Conservation (phyloP, 768 basidiomycete genomes). For the Paxillus rubicundulus region DNA sequence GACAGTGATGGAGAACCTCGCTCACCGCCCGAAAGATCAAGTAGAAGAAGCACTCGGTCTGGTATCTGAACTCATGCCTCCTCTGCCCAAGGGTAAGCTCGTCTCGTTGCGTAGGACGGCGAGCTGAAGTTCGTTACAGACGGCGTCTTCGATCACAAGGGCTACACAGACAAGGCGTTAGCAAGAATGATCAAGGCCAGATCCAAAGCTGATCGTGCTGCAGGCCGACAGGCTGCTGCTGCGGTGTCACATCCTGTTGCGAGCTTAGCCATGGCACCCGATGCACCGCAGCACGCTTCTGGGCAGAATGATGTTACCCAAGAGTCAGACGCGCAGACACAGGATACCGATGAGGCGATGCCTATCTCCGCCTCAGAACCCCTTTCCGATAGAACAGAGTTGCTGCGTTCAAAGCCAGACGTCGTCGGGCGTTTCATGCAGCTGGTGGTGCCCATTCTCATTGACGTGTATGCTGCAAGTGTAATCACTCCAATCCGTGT, state of each 20-base stretch:
- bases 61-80: constrained; percentile 89
- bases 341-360: constrained; percentile 41
- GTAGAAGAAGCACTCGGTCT: constrained; percentile 91
- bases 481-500: constrained; percentile 84
- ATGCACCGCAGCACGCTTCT: constrained; percentile 14
- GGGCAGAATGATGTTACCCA: constrained; percentile 24
- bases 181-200: constrained; percentile 75
- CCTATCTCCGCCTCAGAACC: constrained; percentile 35
- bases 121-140: constrained; percentile 44
- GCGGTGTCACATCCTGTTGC: constrained; percentile 28
- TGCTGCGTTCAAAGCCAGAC: constrained; percentile 70
- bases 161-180: constrained; percentile 85
- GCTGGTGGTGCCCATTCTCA: constrained; percentile 86
- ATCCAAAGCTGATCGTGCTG: constrained; percentile 77
- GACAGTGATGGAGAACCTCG: constrained; percentile 97
- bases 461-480: constrained; percentile 99
- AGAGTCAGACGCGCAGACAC: constrained; percentile 38
- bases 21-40: constrained; percentile 95
- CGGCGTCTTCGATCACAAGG: constrained; percentile 92
- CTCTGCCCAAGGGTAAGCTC: constrained; percentile 76
- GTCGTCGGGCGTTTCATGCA: constrained; percentile 85
- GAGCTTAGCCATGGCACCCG: constrained; percentile 22
- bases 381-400: constrained; percentile 59
- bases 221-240: constrained; percentile 54
- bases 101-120: background rate